Evolutionary conservation across 169 alveolate genomes (phyloP).

Genomic region (Theileria sp.): DNA sequence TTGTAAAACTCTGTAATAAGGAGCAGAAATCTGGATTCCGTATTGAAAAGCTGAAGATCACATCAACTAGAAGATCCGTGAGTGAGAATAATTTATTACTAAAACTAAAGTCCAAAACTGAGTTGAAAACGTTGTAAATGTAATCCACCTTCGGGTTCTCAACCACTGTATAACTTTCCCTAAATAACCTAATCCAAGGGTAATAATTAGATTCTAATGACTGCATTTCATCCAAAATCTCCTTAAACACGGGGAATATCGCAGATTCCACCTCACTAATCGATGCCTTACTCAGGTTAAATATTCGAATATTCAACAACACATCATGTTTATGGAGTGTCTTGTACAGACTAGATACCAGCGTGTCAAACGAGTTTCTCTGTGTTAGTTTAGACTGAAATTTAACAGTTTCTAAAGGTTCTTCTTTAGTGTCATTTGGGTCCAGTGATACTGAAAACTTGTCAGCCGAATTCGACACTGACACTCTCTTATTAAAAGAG

Average conservation of each 20-base stretch:
- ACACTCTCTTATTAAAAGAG: neutral
- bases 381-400: neutral
- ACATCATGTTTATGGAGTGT: constrained; percentile 36
- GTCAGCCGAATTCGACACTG: neutral
- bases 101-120: constrained; percentile 25
- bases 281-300: constrained; percentile 33
- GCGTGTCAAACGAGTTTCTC: constrained; percentile 30
- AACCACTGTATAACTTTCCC: neutral
- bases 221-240: constrained; percentile 32
- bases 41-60: constrained; percentile 45
- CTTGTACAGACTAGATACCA: constrained; percentile 34
- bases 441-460: neutral
- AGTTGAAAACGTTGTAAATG: constrained; percentile 17
- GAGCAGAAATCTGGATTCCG: constrained; percentile 48
- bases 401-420: neutral
- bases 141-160: neutral
- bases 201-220: constrained; percentile 38
- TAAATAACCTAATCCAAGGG: constrained; percentile 34
- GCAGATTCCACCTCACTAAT: constrained; percentile 49
- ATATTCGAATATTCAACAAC: constrained; percentile 34
- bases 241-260: constrained; percentile 44
- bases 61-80: constrained; percentile 34
- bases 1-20: constrained; percentile 22
- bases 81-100: neutral
- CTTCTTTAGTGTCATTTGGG: neutral